Evolutionary conservation across 108 stramenopile species (phyloP).

Genomic region (Bacterosira constricta): DNA sequence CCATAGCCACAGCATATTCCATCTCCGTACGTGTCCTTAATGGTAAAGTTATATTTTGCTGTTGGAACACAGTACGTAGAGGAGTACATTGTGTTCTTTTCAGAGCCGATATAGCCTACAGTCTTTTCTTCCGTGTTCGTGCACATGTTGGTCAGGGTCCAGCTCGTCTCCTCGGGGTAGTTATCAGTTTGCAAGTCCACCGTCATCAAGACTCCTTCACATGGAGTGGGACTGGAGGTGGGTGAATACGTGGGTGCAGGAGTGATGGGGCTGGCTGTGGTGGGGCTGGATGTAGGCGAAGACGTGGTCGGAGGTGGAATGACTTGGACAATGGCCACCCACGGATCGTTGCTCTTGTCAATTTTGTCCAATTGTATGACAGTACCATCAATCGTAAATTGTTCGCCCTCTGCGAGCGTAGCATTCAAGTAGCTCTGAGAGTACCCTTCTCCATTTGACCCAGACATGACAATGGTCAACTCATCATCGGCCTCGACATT

Average conservation of each 20-base stretch:
- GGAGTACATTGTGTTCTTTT: background rate
- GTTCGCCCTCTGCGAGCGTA: background rate
- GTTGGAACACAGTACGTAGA: background rate
- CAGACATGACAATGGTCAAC: slow-evolving; percentile 24
- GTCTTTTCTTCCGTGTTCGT: background rate
- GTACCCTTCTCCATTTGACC: slow-evolving; percentile 16
- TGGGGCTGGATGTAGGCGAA: background rate
- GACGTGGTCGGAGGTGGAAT: background rate
- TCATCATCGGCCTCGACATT: slow-evolving; percentile 31
- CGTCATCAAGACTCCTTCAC: background rate
- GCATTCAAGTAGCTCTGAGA: slow-evolving; percentile 19
- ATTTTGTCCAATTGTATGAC: background rate
- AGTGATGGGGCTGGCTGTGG: background rate
- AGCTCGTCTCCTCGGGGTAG: background rate
- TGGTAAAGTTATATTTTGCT: background rate
- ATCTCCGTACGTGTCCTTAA: background rate
- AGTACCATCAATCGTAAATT: background rate
- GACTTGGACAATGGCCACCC: background rate
- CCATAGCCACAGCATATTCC: no score
- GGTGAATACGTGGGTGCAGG: background rate
- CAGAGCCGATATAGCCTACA: background rate
- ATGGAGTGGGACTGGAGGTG: background rate
- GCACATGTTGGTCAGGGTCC: background rate
- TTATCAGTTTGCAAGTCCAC: background rate
- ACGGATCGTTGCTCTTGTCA: background rate